These are phyloP conservation scores for Tylopilus balloui DNA, from an alignment of 768 basidiomycete species.

Conservation along the genomic window DNA sequence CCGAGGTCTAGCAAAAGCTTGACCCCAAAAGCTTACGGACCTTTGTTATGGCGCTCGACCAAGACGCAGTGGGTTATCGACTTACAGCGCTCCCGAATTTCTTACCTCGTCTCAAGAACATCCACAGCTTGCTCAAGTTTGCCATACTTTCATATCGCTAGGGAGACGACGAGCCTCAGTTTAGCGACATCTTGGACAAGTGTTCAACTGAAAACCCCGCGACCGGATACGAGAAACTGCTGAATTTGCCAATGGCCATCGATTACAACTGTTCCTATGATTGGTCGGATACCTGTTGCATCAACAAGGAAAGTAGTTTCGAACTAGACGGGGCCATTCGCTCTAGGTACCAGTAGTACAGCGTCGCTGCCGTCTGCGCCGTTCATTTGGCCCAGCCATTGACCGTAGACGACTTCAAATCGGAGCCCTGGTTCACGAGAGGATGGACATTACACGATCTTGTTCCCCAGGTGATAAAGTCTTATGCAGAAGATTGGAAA, in stretches of 20 bases:
- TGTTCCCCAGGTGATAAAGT: slow-evolving; percentile 14
- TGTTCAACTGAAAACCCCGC: not conserved
- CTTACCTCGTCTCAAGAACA: slow-evolving; percentile 4
- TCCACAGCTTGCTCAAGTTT: slow-evolving; percentile 14
- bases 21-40: no score
- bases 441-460: slow-evolving; percentile 22
- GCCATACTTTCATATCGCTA: slow-evolving; percentile 22
- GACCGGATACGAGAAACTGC: slow-evolving; percentile 16
- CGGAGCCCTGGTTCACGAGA: slow-evolving; percentile 22
- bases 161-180: slow-evolving; percentile 26
- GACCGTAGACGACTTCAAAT: slow-evolving; percentile 6
- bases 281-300: slow-evolving; percentile 26
- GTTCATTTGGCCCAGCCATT: slow-evolving; percentile 17
- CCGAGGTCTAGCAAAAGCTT: no score
- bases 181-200: not conserved
- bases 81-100: not conserved
- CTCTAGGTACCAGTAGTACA: slow-evolving; percentile 30
- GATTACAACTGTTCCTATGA: slow-evolving; percentile 19
- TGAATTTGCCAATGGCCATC: slow-evolving; percentile 14
- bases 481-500: slow-evolving; percentile 18
- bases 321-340: slow-evolving; percentile 30
- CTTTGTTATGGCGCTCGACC: no score
- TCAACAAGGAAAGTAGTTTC: slow-evolving; percentile 25
- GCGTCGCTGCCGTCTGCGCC: slow-evolving; percentile 20
- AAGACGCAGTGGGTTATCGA: slow-evolving; percentile 1